Evolutionary conservation across 352 stramenopile species (phyloP), one percentile per base, ranked within the genome.

Genomic region (Pythium dissimile): DNA sequence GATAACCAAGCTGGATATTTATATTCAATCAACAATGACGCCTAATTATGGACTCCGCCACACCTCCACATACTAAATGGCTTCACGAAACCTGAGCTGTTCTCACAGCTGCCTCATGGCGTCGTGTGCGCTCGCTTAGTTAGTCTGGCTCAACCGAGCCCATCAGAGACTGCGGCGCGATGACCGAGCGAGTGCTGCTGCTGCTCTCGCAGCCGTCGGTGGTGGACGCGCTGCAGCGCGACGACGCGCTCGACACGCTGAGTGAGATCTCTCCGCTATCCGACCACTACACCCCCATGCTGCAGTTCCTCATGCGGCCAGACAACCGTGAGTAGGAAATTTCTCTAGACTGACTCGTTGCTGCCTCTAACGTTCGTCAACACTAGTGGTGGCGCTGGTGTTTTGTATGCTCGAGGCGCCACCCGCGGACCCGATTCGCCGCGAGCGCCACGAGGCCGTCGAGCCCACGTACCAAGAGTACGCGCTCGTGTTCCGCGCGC

Each of bases 401-500:
- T 69, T 59, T n/a, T 72, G 67, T n/a, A 71, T 85, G 50, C 51
- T 88, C 0, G 63, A 86, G 52, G 66, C 74, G 5, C 78, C 73
- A 2, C 54, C 66, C n/a, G n/a, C 42, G 65, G 13, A 46, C 5
- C 21, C 21, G 5, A 32, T 11, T n/a, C 38, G 10, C 21, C 13
- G 44, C 18, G 28, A 54, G 23, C 28, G n/a, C n/a, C 41, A 7
- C 35, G 55, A 46, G 23, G 27, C 41, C 18, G 18, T 49, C 3
- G 54, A 76, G n/a, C 82, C 82, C 8, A 69, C 63, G 8, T 89
- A 89, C 54, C 66, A 77, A 13, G 66, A 85, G 39, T 92, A 89
- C 60, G 73, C 65, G 11, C 64, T 69, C 43, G 67, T 83, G 6
- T 92, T 83, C 47, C 70, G 75, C 38, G 68, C 81, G 1, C 75